Percentiles rank a stretch among this genome's conserved stretches.
These are phyloP conservation scores for Raphidocelis subcapitata DNA, from an alignment of 139 green algal genomes.

Conservation along the genomic window DNA sequence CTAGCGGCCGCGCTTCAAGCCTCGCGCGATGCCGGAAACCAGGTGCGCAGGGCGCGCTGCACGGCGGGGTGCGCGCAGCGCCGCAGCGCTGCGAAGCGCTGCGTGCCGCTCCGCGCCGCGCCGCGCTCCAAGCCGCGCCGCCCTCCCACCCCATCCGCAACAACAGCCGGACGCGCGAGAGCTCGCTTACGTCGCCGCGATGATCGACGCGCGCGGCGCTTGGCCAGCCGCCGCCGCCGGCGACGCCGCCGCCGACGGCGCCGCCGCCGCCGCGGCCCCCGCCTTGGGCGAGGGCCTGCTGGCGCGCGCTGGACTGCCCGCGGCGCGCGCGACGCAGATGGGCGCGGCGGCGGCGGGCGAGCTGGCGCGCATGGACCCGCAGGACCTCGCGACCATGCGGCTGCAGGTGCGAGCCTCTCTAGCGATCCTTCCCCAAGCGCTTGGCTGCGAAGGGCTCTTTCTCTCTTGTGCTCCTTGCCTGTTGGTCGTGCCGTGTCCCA, in stretches of 20 bases:
- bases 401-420: too few species aligned
- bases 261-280: background rate
- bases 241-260: background rate
- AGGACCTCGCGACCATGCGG: too few species aligned
- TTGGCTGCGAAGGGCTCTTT: too few species aligned
- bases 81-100: background rate
- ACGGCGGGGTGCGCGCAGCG: background rate
- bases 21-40: conserved; percentile 32
- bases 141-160: background rate
- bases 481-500: too few species aligned
- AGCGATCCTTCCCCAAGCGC: too few species aligned
- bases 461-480: too few species aligned
- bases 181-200: conserved; percentile 35
- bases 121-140: background rate
- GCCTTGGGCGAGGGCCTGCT: background rate
- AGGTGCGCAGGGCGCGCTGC: conserved; percentile 40
- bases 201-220: background rate
- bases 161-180: conserved; percentile 32
- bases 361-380: background rate
- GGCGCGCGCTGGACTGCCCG: background rate
- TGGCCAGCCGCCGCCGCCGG: background rate
- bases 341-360: too few species aligned
- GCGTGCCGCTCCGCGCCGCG: background rate
- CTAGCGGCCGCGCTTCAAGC: conserved; percentile 28
- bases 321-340: background rate